Evolutionary conservation across 73 alveolate genomes (phyloP), one percentile per base, ranked within the genome.

Genomic region (Symbiodinium natans): DNA sequence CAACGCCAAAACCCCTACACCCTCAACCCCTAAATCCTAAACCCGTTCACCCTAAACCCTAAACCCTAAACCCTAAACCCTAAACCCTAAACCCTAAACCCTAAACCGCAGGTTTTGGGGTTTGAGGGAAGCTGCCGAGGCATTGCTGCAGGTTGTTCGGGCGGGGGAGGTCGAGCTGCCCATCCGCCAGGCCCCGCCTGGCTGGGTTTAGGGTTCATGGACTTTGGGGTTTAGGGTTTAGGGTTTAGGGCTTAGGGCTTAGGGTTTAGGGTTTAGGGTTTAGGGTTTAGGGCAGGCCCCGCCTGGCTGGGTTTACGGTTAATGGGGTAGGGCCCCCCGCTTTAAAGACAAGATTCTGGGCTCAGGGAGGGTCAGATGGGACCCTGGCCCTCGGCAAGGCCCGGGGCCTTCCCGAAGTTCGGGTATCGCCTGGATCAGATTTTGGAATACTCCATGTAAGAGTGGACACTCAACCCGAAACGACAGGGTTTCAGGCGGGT

Each of bases 141-240:
- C 97, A 38, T 56, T 90, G 15, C 97, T 90, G 0, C 74, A 90
- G 25, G 97, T 90, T 48, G 48, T 85, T 31, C 48, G 46, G 15
- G 97, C 88, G 4, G 88, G 88, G 27, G 88, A 90, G 84, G 84
- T 34, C 43, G 97, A 90, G 52, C 42, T 90, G 43, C 97, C 97
- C 40, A 90, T 90, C 21, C 97, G 97, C 48, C 97, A 90, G 95
- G 95, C 73, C 43, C n/a, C n/a, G n/a, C n/a, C n/a, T n/a, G n/a
- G n/a, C n/a, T n/a, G 68, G 1, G 1, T 52, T 52, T 1, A 8
- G 40, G 77, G 31, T 2, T 1, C 17, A 21, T 31, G 9, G 34
- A 34, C 39, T 63, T 4, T 23, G 9, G 6, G 15, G 77, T 6
- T 25, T 17, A 6, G 77, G 36, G 34, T 10, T 25, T 63, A 23